Evolutionary conservation across 228 moss, liverwort and hornwort species (phyloP).

Genomic region (Sphagnum fallax): DNA sequence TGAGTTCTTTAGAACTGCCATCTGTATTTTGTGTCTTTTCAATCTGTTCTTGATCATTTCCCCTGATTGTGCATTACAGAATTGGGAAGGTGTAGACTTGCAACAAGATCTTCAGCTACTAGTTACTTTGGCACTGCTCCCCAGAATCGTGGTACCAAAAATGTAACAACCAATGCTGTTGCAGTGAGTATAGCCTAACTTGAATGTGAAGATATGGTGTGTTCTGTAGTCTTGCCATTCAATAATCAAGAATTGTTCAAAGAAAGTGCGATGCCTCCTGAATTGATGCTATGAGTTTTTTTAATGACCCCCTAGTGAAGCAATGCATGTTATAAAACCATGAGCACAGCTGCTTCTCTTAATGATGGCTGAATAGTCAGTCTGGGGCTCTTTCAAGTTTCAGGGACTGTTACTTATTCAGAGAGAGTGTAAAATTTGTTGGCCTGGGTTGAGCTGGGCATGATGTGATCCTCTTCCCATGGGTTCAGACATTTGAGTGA

Average conservation of each 20-base stretch:
- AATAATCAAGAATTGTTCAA: neutral
- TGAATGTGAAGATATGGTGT: neutral
- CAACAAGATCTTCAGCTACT: neutral
- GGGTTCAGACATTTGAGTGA: neutral
- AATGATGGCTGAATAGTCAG: neutral
- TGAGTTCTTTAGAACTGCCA: neutral
- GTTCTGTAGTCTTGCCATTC: neutral
- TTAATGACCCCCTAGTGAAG: neutral
- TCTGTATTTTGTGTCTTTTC: neutral
- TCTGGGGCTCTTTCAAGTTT: neutral
- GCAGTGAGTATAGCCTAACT: conserved; percentile 18
- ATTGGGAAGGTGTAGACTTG: neutral
- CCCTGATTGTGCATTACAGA: neutral
- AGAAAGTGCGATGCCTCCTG: neutral
- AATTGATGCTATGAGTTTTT: neutral
- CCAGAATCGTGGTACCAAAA: conserved; percentile 16
- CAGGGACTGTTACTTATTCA: neutral
- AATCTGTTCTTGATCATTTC: neutral
- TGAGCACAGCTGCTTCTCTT: too few species aligned
- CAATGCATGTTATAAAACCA: neutral
- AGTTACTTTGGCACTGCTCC: neutral
- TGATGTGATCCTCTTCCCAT: neutral
- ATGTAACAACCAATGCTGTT: conserved; percentile 37
- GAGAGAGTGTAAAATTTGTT: conserved; percentile 9
- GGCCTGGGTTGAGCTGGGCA: conserved; percentile 12